Conservation (phyloP, 768 basidiomycete species). For the Psilocybe tampanensis region DNA sequence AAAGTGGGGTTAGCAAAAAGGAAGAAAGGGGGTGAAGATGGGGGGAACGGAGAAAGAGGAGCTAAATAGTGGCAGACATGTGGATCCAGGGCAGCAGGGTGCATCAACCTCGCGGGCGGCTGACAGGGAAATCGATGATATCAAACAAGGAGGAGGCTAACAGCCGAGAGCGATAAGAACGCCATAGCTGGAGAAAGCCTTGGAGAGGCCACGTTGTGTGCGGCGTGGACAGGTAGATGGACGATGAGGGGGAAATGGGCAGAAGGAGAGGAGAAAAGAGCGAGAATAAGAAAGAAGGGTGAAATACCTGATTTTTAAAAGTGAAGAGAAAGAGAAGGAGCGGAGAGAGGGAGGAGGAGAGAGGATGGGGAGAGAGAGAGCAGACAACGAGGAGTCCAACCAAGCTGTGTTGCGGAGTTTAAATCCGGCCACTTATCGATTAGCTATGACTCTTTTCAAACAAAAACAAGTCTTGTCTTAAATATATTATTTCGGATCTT, state of each 20-base stretch:
- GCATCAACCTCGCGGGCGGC: slow-evolving; percentile 35
- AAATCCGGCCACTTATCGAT: slow-evolving; percentile 26
- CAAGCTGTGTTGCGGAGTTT: slow-evolving; percentile 56
- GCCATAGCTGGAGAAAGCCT: slow-evolving; percentile 16
- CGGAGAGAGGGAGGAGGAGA: slow-evolving; percentile 25
- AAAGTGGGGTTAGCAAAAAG: slow-evolving; percentile 11
- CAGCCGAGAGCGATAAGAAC: slow-evolving; percentile 11
- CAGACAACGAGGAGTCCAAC: slow-evolving; percentile 46
- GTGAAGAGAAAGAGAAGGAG: slow-evolving; percentile 6
- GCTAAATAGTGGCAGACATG: slow-evolving; percentile 42
- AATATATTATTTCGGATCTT: not conserved
- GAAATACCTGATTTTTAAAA: slow-evolving; percentile 24
- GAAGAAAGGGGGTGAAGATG: slow-evolving; percentile 19
- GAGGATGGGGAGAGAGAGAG: slow-evolving; percentile 19
- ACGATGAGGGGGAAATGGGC: not conserved
- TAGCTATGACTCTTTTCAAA: not conserved
- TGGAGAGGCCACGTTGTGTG: slow-evolving; percentile 27
- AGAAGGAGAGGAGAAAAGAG: slow-evolving; percentile 9
- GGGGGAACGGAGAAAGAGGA: slow-evolving; percentile 30
- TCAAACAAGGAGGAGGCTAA: slow-evolving; percentile 5
- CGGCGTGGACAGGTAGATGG: slow-evolving; percentile 16
- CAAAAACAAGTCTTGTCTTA: slow-evolving; percentile 5
- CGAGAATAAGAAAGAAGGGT: slow-evolving; percentile 1
- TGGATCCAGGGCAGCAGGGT: slow-evolving; percentile 42
- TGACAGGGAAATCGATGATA: slow-evolving; percentile 21